Evolutionary conservation across 305 asterid species (phyloP).

Genomic region (Solanum hybrid): DNA sequence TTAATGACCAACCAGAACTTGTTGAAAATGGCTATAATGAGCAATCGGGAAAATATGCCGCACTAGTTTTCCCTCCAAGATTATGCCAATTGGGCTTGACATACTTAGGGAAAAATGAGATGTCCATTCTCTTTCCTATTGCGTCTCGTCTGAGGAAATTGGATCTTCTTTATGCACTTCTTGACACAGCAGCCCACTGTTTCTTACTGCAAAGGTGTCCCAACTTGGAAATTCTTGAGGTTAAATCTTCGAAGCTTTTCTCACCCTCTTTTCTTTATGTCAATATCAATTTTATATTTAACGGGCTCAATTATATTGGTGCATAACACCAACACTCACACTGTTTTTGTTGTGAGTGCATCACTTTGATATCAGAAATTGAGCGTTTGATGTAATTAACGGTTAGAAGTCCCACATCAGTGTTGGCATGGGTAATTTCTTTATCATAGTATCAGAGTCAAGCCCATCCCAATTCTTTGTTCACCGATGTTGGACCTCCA

Average conservation of each 20-base stretch:
- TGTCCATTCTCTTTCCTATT: constrained; percentile 73
- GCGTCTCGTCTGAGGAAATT: constrained; percentile 59
- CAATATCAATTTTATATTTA: background rate
- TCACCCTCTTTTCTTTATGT: background rate
- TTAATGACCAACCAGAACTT: constrained; percentile 42
- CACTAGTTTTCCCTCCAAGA: constrained; percentile 44
- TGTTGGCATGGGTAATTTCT: background rate
- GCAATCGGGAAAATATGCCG: constrained; percentile 37
- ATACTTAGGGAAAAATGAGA: constrained; percentile 51
- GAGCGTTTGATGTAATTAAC: background rate
- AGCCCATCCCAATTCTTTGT: background rate
- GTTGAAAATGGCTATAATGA: constrained; percentile 42
- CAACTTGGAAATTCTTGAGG: constrained; percentile 92
- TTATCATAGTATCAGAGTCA: background rate
- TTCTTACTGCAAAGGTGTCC: constrained; percentile 61
- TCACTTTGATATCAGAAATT: background rate
- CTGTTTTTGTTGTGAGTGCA: background rate
- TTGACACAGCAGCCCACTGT: constrained; percentile 90
- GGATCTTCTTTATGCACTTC: constrained; percentile 84
- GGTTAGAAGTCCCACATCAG: background rate
- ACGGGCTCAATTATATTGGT: background rate
- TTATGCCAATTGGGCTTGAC: constrained; percentile 66
- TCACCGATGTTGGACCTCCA: background rate
- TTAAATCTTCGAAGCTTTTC: constrained; percentile 12
- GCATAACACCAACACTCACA: background rate